Evolutionary conservation across 75 land plant genomes (phyloP).

Genomic region (Pinus tabuliformis): DNA sequence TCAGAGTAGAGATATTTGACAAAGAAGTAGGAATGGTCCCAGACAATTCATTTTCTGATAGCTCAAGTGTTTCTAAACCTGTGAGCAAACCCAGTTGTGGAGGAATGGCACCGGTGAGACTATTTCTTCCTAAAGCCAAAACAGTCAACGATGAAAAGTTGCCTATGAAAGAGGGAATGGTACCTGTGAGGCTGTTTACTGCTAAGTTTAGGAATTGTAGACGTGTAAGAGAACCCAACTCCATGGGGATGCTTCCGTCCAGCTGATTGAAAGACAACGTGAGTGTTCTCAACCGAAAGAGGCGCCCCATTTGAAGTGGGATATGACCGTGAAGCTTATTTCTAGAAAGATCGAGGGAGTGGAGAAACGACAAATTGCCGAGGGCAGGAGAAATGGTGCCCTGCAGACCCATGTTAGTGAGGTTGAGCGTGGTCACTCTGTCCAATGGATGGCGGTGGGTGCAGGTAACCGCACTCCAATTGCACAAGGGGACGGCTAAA

Average conservation of each 20-base stretch:
- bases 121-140: constrained; percentile 5
- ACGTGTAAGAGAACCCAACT: background rate
- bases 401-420: background rate
- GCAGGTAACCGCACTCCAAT: constrained; percentile 24
- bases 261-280: constrained; percentile 12
- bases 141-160: constrained; percentile 1
- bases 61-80: background rate
- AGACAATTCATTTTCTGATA: constrained; percentile 1
- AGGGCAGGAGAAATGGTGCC: background rate
- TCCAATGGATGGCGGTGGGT: background rate
- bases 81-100: constrained; percentile 9
- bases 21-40: constrained; percentile 11
- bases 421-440: background rate
- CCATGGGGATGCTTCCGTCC: constrained; percentile 14
- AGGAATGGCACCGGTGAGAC: constrained; percentile 22
- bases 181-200: constrained; percentile 12
- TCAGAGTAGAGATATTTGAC: constrained; percentile 12
- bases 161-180: constrained; percentile 14
- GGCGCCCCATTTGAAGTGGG: background rate
- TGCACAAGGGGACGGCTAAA: constrained; percentile 3
- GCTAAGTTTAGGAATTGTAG: constrained; percentile 11
- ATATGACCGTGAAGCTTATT: background rate
- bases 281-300: background rate
- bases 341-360: background rate
- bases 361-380: background rate